Evolutionary conservation across 331 rosid species (phyloP), one percentile per base, ranked within the genome.

Genomic region (Cydonia oblonga): DNA sequence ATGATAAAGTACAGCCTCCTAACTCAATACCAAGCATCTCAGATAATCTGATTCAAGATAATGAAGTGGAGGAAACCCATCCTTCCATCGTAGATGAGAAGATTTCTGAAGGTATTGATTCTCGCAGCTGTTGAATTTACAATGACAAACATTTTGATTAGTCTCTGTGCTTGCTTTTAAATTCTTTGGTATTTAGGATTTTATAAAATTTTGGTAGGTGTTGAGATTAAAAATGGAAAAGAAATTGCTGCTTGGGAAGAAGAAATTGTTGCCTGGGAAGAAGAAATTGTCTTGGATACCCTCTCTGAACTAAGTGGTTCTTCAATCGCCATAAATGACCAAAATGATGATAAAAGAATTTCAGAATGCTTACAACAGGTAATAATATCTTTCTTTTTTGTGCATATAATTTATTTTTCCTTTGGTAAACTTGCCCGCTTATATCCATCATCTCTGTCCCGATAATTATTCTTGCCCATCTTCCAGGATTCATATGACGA

Each of bases 311-410:
- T 73, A 24, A 51, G 40, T 66, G 76, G 70, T 77, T 66, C 75
- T 78, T 75, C 80, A 57, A 54, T 64, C 29, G 58, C 40, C 7
- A 78, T 64, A 81, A 82, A 85, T 67, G 75, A 79, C 23, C 81
- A 81, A 78, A 81, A 74, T 71, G 92, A 40, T 40, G 75, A 79
- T 70, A 71, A 64, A 66, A 74, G 61, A 35, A 52, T 59, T 69
- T 78, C 82, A 13, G 81, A 85, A 75, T 67, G 76, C 83, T 71
- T 78, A 73, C 74, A 84, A 66, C 87, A 83, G 88, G 97, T 95
- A 59, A 69, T 69, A 54, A 65, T 70, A 38, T 84, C 72, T 70
- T 74, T 5, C 51, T 57, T 56, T 54, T 5, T 24, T 13, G 40
- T 4, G 7, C 35, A 18, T 53, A 5, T 24, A 15, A 28, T 52